These are phyloP conservation scores for Cordyceps sp. DNA, from an alignment of 2,329 filamentous ascomycete species.

Conservation along the genomic window DNA sequence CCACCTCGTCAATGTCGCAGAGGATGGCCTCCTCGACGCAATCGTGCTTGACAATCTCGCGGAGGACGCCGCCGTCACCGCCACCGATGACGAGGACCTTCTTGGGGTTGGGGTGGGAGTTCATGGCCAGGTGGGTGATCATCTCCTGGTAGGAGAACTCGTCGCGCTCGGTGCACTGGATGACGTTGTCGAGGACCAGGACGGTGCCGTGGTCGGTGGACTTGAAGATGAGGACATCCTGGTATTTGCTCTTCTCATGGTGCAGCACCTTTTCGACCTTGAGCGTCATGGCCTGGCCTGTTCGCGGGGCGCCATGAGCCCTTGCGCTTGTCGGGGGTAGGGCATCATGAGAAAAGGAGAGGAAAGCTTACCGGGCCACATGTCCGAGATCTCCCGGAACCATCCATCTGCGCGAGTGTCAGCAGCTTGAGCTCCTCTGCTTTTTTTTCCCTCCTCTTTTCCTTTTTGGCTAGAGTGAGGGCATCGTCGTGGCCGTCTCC, in stretches of 20 bases:
- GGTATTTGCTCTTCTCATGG: constrained; percentile 98
- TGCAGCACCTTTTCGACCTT: constrained; percentile 95
- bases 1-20: constrained; percentile 95
- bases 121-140: constrained; percentile 97
- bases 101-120: constrained; percentile 96
- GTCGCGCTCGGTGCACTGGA: constrained; percentile 95
- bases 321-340: background rate
- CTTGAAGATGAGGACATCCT: constrained; percentile 98
- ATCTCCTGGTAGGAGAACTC: constrained; percentile 99
- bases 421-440: background rate
- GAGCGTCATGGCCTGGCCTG: constrained; percentile 93
- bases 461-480: background rate
- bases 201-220: constrained; percentile 94
- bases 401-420: constrained; percentile 62
- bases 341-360: constrained; percentile 1
- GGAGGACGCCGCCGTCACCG: constrained; percentile 91
- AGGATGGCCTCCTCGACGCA: constrained; percentile 89
- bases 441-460: background rate
- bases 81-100: constrained; percentile 97
- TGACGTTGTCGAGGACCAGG: constrained; percentile 94
- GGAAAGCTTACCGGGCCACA: constrained; percentile 70
- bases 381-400: constrained; percentile 97
- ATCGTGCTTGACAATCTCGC: constrained; percentile 98
- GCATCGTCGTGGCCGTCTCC: too few relatives aligned
- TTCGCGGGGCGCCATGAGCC: constrained; percentile 2